Conservation (phyloP, 306 rosid species). For the Glycine soja region DNA sequence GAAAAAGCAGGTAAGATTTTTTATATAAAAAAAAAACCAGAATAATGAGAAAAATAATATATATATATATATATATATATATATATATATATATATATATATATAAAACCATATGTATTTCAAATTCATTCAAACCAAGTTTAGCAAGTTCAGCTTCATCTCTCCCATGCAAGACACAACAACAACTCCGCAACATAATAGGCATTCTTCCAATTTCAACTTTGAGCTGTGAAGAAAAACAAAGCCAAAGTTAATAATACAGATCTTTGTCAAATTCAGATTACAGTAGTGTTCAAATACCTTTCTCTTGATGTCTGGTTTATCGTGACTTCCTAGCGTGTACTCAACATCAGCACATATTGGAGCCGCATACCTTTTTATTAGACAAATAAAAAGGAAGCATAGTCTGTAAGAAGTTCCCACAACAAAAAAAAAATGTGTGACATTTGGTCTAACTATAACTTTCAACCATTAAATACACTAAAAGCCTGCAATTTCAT, state of each 20-base stretch:
- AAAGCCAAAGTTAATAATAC: conserved; percentile 28
- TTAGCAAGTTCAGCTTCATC: conserved; percentile 88
- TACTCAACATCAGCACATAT: conserved; percentile 76
- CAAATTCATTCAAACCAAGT: conserved; percentile 61
- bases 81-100: too few species aligned
- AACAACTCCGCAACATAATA: conserved; percentile 81
- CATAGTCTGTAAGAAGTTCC: conserved; percentile 3
- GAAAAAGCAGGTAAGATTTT: too few species aligned
- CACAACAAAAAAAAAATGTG: conserved; percentile 26
- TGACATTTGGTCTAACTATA: conserved; percentile 2
- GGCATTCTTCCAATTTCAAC: conserved; percentile 85
- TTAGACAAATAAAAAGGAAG: conserved; percentile 29
- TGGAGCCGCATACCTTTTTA: conserved; percentile 80
- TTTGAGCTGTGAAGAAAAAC: conserved; percentile 50
- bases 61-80: too few species aligned
- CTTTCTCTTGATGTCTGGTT: conserved; percentile 44
- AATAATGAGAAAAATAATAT: too few species aligned
- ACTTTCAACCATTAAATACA: conserved; percentile 25
- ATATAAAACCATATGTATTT: not conserved
- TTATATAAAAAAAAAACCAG: too few species aligned
- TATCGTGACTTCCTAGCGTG: not conserved
- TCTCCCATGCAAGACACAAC: conserved; percentile 73
- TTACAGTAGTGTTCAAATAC: conserved; percentile 50
- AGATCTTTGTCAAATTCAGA: conserved; percentile 24
- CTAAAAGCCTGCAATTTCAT: conserved; percentile 7